phyloP scores from a whole-genome alignment of 345 rosid species.

The Lepidium sativum region DNA sequence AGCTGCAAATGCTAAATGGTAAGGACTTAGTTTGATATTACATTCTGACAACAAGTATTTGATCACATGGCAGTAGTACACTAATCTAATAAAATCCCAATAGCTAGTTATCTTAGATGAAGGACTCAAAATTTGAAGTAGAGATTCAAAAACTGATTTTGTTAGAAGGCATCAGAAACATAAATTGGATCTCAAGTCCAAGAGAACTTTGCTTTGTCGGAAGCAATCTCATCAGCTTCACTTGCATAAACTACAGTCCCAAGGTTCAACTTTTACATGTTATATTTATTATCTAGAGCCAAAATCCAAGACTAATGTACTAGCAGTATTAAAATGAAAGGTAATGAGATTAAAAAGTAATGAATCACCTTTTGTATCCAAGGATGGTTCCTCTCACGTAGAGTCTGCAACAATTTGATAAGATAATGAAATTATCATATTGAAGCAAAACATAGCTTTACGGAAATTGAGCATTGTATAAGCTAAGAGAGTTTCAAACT shows the following conservation, averaged over 20 bases:
- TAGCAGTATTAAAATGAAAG: background rate
- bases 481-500: background rate
- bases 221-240: background rate
- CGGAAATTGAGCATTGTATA: background rate
- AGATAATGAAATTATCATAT: background rate
- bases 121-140: too few relatives aligned
- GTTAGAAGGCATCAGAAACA: background rate
- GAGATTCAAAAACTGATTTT: background rate
- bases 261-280: background rate
- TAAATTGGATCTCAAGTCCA: background rate
- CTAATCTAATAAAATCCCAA: background rate
- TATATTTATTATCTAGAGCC: background rate
- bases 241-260: background rate
- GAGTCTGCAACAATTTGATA: constrained; percentile 22
- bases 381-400: constrained; percentile 34
- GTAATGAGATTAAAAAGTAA: background rate
- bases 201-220: background rate
- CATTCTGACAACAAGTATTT: background rate
- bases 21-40: background rate
- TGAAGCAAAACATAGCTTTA: background rate
- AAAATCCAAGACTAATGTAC: background rate
- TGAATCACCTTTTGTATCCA: constrained; percentile 31
- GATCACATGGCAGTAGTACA: too few relatives aligned
- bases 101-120: too few relatives aligned
- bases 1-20: background rate